Evolutionary conservation across 2,329 filamentous ascomycete genomes (phyloP).

Genomic region (Colletotrichum gigasporum): DNA sequence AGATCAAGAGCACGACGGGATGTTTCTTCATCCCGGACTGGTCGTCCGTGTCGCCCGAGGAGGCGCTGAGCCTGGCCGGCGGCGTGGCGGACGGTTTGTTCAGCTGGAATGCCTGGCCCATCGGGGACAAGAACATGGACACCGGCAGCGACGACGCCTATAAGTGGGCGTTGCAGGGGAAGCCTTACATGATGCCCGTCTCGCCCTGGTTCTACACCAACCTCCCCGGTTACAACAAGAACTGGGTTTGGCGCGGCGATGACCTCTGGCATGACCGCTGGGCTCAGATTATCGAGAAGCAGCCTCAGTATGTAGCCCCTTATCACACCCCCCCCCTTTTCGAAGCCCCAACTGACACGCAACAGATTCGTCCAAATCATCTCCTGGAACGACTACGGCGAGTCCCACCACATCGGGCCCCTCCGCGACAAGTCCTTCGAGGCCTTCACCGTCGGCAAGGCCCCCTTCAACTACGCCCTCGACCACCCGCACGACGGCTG

Average conservation of each 20-base stretch:
- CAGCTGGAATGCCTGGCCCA: slow-evolving; percentile 49
- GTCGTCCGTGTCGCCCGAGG: slow-evolving; percentile 45
- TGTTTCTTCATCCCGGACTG: slow-evolving; percentile 58
- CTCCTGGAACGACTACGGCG: slow-evolving; percentile 65
- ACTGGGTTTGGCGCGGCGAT: slow-evolving; percentile 72
- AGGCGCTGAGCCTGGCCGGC: slow-evolving; percentile 24
- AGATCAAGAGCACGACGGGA: slow-evolving; percentile 48
- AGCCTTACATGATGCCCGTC: slow-evolving; percentile 61
- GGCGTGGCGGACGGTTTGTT: slow-evolving; percentile 46
- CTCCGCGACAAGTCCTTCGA: slow-evolving; percentile 46
- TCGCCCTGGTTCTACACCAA: slow-evolving; percentile 70
- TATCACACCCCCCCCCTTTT: slow-evolving; percentile 50
- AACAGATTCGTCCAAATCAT: slow-evolving; percentile 56
- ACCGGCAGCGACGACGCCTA: slow-evolving; percentile 35
- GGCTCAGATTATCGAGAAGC: slow-evolving; percentile 61
- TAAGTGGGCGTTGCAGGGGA: slow-evolving; percentile 17
- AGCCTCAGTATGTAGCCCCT: slow-evolving; percentile 62
- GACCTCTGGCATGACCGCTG: slow-evolving; percentile 69
- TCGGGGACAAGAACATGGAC: slow-evolving; percentile 34
- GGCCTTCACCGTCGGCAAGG: slow-evolving; percentile 38
- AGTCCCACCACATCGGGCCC: slow-evolving; percentile 64
- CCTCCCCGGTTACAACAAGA: slow-evolving; percentile 64
- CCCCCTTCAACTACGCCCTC: slow-evolving; percentile 57
- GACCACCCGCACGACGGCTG: slow-evolving; percentile 60
- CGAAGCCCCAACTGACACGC: slow-evolving; percentile 40